Percentiles rank a stretch among this genome's conserved stretches.
These are phyloP conservation scores for Hypsizygus ulmarius DNA, from an alignment of 1,284 basidiomycete species.

Conservation along the genomic window DNA sequence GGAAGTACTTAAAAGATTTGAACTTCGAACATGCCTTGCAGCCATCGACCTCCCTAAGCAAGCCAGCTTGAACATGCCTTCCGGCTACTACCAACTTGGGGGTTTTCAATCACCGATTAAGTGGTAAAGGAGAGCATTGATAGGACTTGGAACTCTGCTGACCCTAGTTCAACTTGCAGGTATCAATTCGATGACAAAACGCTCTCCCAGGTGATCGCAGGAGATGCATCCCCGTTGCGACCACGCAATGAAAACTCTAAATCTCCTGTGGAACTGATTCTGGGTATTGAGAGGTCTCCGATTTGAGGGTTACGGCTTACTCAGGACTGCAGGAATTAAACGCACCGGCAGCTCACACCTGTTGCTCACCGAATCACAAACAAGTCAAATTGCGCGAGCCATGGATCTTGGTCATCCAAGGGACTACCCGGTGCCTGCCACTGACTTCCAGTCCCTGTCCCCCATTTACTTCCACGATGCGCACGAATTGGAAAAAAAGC, in stretches of 20 bases:
- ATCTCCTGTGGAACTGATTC: conserved; percentile 28
- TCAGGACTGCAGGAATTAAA: conserved; percentile 32
- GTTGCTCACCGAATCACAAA: conserved; percentile 29
- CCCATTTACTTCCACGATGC: conserved; percentile 32
- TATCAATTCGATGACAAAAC: conserved; percentile 27
- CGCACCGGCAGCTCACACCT: conserved; percentile 34
- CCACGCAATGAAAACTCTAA: conserved; percentile 8
- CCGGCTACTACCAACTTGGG: conserved; percentile 27
- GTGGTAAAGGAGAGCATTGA: conserved; percentile 17
- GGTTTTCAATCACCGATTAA: conserved; percentile 26
- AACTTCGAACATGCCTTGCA: too few relatives aligned
- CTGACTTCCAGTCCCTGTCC: conserved; percentile 37
- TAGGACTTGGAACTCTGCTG: neutral
- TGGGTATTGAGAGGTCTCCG: conserved; percentile 23
- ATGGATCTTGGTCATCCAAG: conserved; percentile 1
- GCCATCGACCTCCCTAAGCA: neutral
- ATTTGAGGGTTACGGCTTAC: neutral
- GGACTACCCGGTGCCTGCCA: conserved; percentile 4
- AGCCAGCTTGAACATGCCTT: conserved; percentile 10
- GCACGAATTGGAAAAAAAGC: conserved; percentile 29
- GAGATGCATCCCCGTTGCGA: conserved; percentile 25
- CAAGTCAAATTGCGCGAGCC: conserved; percentile 9
- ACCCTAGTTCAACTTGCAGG: conserved; percentile 3
- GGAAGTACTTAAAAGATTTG: too few relatives aligned
- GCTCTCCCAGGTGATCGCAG: conserved; percentile 27